Percentiles rank a stretch among this genome's conserved stretches.
phyloP scores from a whole-genome alignment of 2,329 filamentous ascomycete genomes.

The Dothistroma pini region DNA sequence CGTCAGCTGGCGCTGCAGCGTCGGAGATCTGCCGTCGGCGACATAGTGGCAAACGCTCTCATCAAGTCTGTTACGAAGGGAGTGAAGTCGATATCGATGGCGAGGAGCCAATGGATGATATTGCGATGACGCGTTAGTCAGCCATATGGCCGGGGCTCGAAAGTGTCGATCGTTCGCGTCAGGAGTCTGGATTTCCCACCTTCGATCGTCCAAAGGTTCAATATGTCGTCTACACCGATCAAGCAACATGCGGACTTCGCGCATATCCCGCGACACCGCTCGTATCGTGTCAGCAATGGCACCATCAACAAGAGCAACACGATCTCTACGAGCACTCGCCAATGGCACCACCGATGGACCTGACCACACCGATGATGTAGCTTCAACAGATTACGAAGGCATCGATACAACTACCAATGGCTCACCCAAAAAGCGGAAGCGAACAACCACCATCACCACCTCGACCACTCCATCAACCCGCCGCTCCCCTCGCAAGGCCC shows the following conservation, averaged over 20 bases:
- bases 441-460: slow-evolving; percentile 13
- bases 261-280: slow-evolving; percentile 26
- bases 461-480: slow-evolving; percentile 16
- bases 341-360: slow-evolving; percentile 9
- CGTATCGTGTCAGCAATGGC: slow-evolving; percentile 21
- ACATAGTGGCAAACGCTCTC: background rate
- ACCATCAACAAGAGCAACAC: slow-evolving; percentile 13
- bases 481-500: slow-evolving; percentile 30
- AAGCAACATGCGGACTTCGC: slow-evolving; percentile 33
- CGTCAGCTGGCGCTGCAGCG: too few species aligned
- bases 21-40: too few species aligned
- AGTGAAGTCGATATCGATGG: background rate
- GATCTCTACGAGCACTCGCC: slow-evolving; percentile 24
- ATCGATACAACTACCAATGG: slow-evolving; percentile 9
- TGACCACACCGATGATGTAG: slow-evolving; percentile 6
- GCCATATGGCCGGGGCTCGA: background rate
- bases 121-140: background rate
- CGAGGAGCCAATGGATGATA: background rate
- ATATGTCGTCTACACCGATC: slow-evolving; percentile 33
- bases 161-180: background rate
- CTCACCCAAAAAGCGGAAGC: slow-evolving; percentile 26
- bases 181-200: background rate
- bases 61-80: background rate
- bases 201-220: background rate
- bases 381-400: slow-evolving; percentile 16